Evolutionary conservation across 108 stramenopile species (phyloP), one percentile per base, ranked within the genome.

Genomic region (Craspedostauros australis): DNA sequence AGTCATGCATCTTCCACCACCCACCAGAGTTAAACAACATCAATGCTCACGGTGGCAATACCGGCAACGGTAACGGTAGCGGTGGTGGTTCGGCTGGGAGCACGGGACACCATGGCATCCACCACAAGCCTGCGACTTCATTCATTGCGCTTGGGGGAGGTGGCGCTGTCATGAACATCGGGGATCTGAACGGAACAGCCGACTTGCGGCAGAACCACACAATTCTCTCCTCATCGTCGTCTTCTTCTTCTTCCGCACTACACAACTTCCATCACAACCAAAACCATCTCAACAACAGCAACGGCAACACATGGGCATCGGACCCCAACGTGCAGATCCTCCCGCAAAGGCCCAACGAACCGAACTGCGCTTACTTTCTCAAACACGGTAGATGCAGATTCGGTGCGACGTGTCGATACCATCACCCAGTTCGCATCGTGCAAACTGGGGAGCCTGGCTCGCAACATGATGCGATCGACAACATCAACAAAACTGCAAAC

Each of bases 321-420:
- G 15, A 66, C 37, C 39, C 65, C 11, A 46, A 29, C 42, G 72
- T 60, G 22, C 65, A 65, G 50, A 58, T 68, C 26, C 68, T 91
- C 11, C 93, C 93, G 0, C 88, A 88, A 55, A 62, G 89, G 31
- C 89, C 85, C 1, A 78, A 68, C 41, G 90, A 92, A 70, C 86
- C 86, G 7, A 81, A 92, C 57, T 95, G 94, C 57, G 84, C 86
- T 41, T 92, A 83, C 56, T 95, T 88, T 55, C 46, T 90, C 29
- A 77, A 87, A 53, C 88, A 90, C 60, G 94, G 88, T 6, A 54
- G 84, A 6, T 95, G 94, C 69, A 91, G 88, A 68, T 95, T 88
- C 54, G 94, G 94, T 20, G 73, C 82, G 29, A 88, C 88, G 0
- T 95, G 94, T 56, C 77, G 91, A 37, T 95, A 90, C 52, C 94